Evolutionary conservation across 192 early-diverging fungal genomes (phyloP), one percentile per base, ranked within the genome.

Genomic region (Backusella macrospora): DNA sequence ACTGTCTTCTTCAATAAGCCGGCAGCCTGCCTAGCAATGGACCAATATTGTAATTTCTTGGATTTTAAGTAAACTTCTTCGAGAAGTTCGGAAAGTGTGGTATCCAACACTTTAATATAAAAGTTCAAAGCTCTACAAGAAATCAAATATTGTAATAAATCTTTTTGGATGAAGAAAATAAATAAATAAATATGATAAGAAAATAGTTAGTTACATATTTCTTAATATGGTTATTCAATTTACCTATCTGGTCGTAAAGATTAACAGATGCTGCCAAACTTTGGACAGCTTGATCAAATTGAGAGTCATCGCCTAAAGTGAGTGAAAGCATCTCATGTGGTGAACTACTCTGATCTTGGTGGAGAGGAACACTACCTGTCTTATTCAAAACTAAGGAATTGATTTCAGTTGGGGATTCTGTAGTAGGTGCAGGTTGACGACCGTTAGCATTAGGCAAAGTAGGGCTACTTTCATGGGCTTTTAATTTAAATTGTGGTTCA

Each of bases 31-130:
- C 94, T 87, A 18, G 93, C 91, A 47, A 94, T 90, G 38, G 84
- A 87, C 94, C 94, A 95, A 39, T 87, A 81, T 52, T 89, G 87
- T 10, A 90, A 73, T 49, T 86, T 80, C 64, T 90, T 86, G 5
- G 92, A 92, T 70, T 93, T 93, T 62, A 85, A 80, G 73, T 95
- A 95, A 14, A 95, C 90, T 76, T 95, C 92, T 75, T 93, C 91
- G 4, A 95, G 75, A 40, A 95, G 76, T 18, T 83, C 83, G 18
- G 74, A 55, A 10, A 94, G 81, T 6, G 87, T 86, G 7, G 85
- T 78, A 72, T 82, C 82, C 46, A 86, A 52, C 37, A 70, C 73
- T 9, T 81, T 82, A 62, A 93, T 76, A 62, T 80, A 81, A 68
- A 80, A 87, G 5, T 85, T 83, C 8, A 81, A 64, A 5, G 88